Conservation (phyloP, 257 asterid genomes). For the Buddleja alternifolia region DNA sequence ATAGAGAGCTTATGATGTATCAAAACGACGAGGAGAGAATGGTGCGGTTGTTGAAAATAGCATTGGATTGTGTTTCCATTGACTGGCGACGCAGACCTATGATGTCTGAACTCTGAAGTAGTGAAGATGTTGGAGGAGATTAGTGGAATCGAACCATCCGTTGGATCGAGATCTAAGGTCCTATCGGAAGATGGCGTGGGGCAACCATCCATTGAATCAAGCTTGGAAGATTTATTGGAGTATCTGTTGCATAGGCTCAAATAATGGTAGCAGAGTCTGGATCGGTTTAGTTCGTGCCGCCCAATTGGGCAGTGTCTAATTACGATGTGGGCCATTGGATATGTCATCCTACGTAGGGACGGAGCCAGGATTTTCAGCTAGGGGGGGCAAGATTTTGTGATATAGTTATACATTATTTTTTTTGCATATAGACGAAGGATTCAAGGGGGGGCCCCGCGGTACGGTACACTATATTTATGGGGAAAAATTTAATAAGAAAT, state of each 20-base stretch:
- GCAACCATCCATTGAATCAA: background rate
- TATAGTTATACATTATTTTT: too few relatives aligned
- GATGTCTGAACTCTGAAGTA: conserved; percentile 3
- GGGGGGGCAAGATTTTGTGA: too few relatives aligned
- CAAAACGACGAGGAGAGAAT: background rate
- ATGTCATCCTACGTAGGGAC: too few relatives aligned
- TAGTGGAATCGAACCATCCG: conserved; percentile 12
- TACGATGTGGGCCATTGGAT: too few relatives aligned
- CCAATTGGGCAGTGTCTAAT: background rate
- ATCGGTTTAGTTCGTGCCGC: too few relatives aligned
- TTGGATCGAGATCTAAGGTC: background rate
- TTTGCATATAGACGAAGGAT: too few relatives aligned
- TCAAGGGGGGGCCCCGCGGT: too few relatives aligned
- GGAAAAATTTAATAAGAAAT: too few relatives aligned
- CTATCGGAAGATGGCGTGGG: background rate
- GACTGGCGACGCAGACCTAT: conserved; percentile 2
- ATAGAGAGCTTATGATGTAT: conserved; percentile 2
- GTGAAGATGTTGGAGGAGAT: conserved; percentile 19
- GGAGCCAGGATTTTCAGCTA: too few relatives aligned
- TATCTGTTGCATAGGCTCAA: background rate
- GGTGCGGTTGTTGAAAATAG: background rate
- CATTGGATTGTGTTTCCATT: conserved; percentile 5
- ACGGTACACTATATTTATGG: too few relatives aligned
- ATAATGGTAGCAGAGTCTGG: too few relatives aligned
- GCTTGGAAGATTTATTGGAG: conserved; percentile 19